Evolutionary conservation across 1,284 basidiomycete genomes (phyloP).

Genomic region (Cryptococcus jaspeensis): DNA sequence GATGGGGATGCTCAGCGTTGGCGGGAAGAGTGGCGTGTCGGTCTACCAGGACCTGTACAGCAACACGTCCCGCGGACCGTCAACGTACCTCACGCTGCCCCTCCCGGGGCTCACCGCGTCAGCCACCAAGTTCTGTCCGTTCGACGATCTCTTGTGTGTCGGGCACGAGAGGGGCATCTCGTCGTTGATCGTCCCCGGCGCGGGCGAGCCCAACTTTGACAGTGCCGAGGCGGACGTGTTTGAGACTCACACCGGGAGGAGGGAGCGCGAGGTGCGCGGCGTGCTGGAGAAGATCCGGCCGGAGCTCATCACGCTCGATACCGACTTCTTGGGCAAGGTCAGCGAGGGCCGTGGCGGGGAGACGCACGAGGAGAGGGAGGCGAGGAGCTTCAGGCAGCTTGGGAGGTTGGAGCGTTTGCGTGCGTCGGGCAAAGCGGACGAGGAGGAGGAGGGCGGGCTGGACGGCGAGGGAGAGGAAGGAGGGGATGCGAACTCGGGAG

Average conservation of each 20-base stretch:
- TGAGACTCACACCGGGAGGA: constrained; percentile 75
- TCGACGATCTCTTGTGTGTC: constrained; percentile 86
- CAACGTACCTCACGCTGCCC: constrained; percentile 70
- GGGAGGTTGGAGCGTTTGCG: constrained; percentile 71
- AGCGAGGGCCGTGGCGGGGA: constrained; percentile 58
- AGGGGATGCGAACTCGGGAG: constrained; percentile 53
- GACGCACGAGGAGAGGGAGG: constrained; percentile 58
- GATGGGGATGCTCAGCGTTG: constrained; percentile 78
- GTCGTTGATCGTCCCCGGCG: constrained; percentile 82
- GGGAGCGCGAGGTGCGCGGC: constrained; percentile 87
- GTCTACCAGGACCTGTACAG: constrained; percentile 54
- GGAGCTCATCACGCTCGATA: constrained; percentile 89
- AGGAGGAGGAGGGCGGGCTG: constrained; percentile 39
- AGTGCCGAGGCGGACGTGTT: constrained; percentile 91
- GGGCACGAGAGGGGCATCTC: constrained; percentile 70
- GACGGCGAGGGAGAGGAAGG: constrained; percentile 37
- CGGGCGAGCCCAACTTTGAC: constrained; percentile 94
- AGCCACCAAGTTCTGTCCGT: constrained; percentile 75
- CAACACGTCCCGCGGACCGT: constrained; percentile 54
- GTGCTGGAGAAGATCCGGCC: constrained; percentile 95
- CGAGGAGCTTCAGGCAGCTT: constrained; percentile 66
- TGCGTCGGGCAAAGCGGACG: constrained; percentile 69
- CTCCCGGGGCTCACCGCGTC: constrained; percentile 65
- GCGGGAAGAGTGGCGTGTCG: constrained; percentile 75
- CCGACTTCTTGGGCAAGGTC: constrained; percentile 74